Percentiles rank a stretch among this genome's conserved stretches.
These are phyloP conservation scores for Somion occarium DNA, from an alignment of 1,284 basidiomycete species.

Conservation along the genomic window DNA sequence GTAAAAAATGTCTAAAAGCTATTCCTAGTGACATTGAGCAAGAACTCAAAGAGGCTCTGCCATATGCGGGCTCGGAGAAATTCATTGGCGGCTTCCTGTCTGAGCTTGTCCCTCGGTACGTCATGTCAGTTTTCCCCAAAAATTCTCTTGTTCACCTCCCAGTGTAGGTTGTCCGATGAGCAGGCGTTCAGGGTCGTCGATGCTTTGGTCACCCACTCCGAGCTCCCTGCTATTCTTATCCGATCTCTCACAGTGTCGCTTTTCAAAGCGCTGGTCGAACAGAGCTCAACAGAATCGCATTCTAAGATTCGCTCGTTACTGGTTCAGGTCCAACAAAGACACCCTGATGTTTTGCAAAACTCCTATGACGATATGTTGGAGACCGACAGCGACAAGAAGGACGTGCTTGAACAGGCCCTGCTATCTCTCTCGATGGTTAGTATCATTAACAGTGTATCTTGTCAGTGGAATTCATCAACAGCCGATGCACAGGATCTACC, in stretches of 20 bases:
- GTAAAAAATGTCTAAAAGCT: conserved; percentile 14
- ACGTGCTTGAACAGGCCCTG: conserved; percentile 44
- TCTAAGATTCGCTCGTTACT: conserved; percentile 11
- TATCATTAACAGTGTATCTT: not conserved
- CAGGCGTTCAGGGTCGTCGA: conserved; percentile 34
- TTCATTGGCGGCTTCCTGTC: conserved; percentile 51
- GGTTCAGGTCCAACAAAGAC: conserved; percentile 28
- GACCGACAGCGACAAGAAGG: conserved; percentile 35
- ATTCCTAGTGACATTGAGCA: conserved; percentile 42
- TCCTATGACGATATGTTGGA: conserved; percentile 34
- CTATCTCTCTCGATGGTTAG: conserved; percentile 52
- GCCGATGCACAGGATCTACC: conserved; percentile 2
- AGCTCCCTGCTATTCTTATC: conserved; percentile 36
- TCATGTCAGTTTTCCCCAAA: conserved; percentile 1
- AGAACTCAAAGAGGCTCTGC: conserved; percentile 38
- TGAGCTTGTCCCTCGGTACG: conserved; percentile 41
- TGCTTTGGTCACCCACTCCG: conserved; percentile 30
- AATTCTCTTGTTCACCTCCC: conserved; percentile 9
- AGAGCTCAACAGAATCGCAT: not conserved
- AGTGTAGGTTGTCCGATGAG: conserved; percentile 40
- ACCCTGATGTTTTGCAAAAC: conserved; percentile 42
- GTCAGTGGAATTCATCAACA: not conserved
- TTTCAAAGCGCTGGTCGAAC: conserved; percentile 4
- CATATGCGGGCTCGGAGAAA: conserved; percentile 54
- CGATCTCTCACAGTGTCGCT: conserved; percentile 36